A percentile compares a stretch with the other conserved stretches of the same genome.
These are phyloP conservation scores for Fusarium sp. DNA, from an alignment of 2,329 filamentous ascomycete species.

Conservation along the genomic window DNA sequence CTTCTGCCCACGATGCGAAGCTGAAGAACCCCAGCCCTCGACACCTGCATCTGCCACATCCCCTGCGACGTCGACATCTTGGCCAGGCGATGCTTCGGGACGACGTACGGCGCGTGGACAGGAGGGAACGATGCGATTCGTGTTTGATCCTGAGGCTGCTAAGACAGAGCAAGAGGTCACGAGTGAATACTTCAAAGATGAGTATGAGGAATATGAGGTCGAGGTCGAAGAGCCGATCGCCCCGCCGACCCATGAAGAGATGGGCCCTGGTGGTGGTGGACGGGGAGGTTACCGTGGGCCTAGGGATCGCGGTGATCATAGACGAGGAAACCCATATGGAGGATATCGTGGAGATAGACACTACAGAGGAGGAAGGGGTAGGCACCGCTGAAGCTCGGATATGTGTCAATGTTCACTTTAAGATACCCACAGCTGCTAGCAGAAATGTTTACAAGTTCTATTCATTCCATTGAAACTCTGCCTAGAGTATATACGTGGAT, in stretches of 20 bases:
- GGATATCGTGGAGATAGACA: slow-evolving; percentile 52
- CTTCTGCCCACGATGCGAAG: slow-evolving; percentile 66
- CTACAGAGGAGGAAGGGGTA: slow-evolving; percentile 51
- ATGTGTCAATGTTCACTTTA: not conserved
- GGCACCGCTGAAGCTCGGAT: slow-evolving; percentile 46
- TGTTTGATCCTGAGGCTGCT: slow-evolving; percentile 84
- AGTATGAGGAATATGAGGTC: slow-evolving; percentile 81
- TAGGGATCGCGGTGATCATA: slow-evolving; percentile 50
- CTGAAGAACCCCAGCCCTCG: slow-evolving; percentile 51
- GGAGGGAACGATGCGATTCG: slow-evolving; percentile 87
- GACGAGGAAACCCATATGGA: slow-evolving; percentile 52
- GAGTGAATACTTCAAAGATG: slow-evolving; percentile 75
- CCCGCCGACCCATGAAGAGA: slow-evolving; percentile 44
- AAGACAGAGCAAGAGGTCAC: slow-evolving; percentile 76
- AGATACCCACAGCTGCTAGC: slow-evolving; percentile 27
- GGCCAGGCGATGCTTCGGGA: slow-evolving; percentile 52
- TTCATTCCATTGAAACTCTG: not conserved
- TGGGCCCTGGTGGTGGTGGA: slow-evolving; percentile 13
- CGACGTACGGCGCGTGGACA: slow-evolving; percentile 56
- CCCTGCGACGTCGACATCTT: slow-evolving; percentile 55
- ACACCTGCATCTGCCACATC: slow-evolving; percentile 52
- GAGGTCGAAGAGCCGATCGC: slow-evolving; percentile 77
- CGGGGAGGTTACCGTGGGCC: slow-evolving; percentile 50
- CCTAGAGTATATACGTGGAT: slow-evolving; percentile 5
- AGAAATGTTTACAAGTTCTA: not conserved